These are phyloP conservation scores for Tuber microsphaerosporum DNA, from an alignment of 495 filamentous ascomycete species.

Conservation along the genomic window DNA sequence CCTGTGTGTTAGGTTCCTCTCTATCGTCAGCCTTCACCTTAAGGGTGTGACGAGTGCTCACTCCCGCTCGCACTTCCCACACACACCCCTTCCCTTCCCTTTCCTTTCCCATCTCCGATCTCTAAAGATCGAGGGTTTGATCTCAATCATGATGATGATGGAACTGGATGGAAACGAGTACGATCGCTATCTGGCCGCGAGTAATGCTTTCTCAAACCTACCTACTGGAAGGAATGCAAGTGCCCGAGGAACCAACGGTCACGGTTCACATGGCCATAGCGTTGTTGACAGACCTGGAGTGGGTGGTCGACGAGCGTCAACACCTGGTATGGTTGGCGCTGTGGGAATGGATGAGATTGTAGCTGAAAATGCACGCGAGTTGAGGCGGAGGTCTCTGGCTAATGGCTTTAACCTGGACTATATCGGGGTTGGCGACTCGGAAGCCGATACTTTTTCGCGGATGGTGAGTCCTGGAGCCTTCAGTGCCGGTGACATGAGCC, in stretches of 20 bases:
- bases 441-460: conserved; percentile 31
- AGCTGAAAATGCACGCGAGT: conserved; percentile 35
- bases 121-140: conserved; percentile 34
- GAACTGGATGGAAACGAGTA: conserved; percentile 34
- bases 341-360: conserved; percentile 40
- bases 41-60: conserved; percentile 31
- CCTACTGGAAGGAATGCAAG: conserved; percentile 32
- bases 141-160: conserved; percentile 39
- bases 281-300: conserved; percentile 24
- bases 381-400: conserved; percentile 39
- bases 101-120: conserved; percentile 31
- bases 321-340: conserved; percentile 34
- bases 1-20: conserved; percentile 8
- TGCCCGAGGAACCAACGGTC: conserved; percentile 35
- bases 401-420: conserved; percentile 39
- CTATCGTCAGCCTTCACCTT: conserved; percentile 30
- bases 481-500: conserved; percentile 26
- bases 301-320: conserved; percentile 32
- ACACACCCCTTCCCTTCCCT: conserved; percentile 26
- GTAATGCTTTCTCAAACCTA: conserved; percentile 17
- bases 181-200: conserved; percentile 30
- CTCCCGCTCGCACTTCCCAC: conserved; percentile 1
- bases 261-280: conserved; percentile 15
- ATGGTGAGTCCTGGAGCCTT: conserved; percentile 35
- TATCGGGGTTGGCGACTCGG: conserved; percentile 32